A percentile compares a stretch with the other conserved stretches of the same genome.
These are phyloP conservation scores for Caryopteris hybrid DNA, from an alignment of 305 asterid genomes.

Conservation along the genomic window DNA sequence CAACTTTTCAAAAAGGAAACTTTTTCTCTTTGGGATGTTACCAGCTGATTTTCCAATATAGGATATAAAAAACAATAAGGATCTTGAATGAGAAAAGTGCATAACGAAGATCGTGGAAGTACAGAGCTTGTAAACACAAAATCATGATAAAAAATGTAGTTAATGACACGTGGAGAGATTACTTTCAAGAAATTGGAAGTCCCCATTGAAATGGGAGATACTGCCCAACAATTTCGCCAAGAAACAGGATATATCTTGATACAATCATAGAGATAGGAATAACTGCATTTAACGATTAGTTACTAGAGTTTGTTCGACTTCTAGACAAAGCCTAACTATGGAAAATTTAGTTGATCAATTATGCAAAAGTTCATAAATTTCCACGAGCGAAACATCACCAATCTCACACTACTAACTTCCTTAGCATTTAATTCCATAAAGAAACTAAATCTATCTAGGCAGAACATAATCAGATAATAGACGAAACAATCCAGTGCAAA, in stretches of 20 bases:
- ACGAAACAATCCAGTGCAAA: slow-evolving; percentile 1
- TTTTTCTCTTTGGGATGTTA: background rate
- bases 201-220: too few species aligned
- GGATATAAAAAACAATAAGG: background rate
- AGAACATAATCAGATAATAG: background rate
- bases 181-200: background rate
- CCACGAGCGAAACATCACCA: background rate
- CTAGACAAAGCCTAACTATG: background rate
- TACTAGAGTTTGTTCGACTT: background rate
- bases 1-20: background rate
- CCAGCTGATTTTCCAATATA: background rate
- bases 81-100: background rate
- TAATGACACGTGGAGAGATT: background rate
- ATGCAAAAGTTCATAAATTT: background rate
- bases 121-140: background rate
- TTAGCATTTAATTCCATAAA: background rate
- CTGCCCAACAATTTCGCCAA: background rate
- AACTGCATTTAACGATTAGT: too few species aligned
- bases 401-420: background rate
- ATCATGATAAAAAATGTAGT: background rate
- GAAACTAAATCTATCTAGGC: background rate
- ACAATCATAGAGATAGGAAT: background rate
- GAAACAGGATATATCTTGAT: background rate
- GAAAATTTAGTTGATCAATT: background rate
- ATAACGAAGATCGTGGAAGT: background rate